A percentile compares a stretch with the other conserved stretches of the same genome.
These are phyloP conservation scores for Serendipita indica DNA, from an alignment of 768 basidiomycete species.

Conservation along the genomic window DNA sequence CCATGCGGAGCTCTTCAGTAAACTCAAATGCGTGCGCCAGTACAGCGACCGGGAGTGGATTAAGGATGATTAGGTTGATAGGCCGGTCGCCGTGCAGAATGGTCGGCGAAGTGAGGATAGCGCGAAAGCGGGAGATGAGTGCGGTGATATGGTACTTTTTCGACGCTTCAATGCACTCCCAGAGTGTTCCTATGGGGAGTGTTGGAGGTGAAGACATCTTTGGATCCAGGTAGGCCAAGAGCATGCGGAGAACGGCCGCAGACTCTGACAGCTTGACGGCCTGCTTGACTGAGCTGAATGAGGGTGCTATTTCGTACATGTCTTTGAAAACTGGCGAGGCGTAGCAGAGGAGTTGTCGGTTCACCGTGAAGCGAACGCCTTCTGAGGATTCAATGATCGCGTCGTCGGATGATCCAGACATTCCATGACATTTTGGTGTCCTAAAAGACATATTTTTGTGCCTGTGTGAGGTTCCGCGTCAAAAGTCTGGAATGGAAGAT, in stretches of 20 bases:
- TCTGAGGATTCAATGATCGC: not conserved
- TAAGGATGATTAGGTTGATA: not conserved
- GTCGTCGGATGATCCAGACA: not conserved
- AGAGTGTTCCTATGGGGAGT: not conserved
- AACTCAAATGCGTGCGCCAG: not conserved
- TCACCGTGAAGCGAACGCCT: not conserved
- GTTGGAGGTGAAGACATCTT: not conserved
- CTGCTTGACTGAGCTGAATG: not conserved
- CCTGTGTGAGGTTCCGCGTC: too few relatives aligned
- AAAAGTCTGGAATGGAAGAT: too few relatives aligned
- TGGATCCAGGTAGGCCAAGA: not conserved
- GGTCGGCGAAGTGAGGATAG: not conserved
- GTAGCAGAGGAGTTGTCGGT: not conserved
- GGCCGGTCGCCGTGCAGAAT: not conserved
- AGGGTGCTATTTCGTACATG: not conserved
- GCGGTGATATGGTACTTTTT: not conserved
- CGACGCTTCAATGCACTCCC: not conserved
- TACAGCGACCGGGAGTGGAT: not conserved
- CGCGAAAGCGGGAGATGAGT: not conserved
- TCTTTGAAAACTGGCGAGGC: conserved; percentile 2
- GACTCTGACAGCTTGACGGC: not conserved
- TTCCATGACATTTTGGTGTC: too few relatives aligned
- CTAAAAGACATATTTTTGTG: too few relatives aligned
- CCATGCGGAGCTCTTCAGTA: not conserved
- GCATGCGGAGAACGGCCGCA: not conserved